Base-by-base conservation (phyloP, 2,329 filamentous ascomycete genomes). In the Dothideomycetes sp. region DNA sequence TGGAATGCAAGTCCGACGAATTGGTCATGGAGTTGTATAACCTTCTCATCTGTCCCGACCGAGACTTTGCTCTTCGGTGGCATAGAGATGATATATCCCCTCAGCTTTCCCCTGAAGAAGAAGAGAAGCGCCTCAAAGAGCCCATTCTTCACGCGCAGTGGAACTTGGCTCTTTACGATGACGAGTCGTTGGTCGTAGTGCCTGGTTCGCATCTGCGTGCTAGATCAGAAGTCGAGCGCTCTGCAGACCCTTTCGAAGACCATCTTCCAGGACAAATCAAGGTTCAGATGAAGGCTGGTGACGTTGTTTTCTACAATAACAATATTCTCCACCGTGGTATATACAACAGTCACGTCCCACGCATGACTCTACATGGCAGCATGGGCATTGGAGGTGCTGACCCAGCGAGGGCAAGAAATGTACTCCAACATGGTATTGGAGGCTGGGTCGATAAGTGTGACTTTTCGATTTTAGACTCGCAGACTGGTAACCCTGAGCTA, bases 11-110 rank as follows among this genome's bases (percentile, higher is more conserved):
- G 11, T 47, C 58, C 14, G 73, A 78, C 24, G 75, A 81, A 2
- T 66, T 94, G 16, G 81, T 89, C 30, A 84, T 94, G 77, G 87
- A 94, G 61, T 65, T 94, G 14, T 87, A 86, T 62, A 94, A 94
- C 56, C 70, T 94, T 61, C 77, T 94, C 5, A 78, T 93, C 11
- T 68, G 81, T 4, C 86, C 86, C 0, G 76, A 78, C 30, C 49
- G 55, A 3, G 75, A 81, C 48, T 94, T 89, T 52, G 76, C 75
- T 52, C 69, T 94, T 36, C 66, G 80, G 36, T 94, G 87, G 87
- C 87, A 94, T 57, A 69, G 87, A 22, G 87, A 94, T 54, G 85
- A 93, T 54, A 79, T 94, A 34, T 68, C 77, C 3, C 70, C 78
- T n/a, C 66, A 70, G 1, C 83, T 79, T 0, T 69, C 67, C 0